These are phyloP conservation scores for Aphanomyces euteiches DNA, from an alignment of 352 stramenopile species.

Conservation along the genomic window DNA sequence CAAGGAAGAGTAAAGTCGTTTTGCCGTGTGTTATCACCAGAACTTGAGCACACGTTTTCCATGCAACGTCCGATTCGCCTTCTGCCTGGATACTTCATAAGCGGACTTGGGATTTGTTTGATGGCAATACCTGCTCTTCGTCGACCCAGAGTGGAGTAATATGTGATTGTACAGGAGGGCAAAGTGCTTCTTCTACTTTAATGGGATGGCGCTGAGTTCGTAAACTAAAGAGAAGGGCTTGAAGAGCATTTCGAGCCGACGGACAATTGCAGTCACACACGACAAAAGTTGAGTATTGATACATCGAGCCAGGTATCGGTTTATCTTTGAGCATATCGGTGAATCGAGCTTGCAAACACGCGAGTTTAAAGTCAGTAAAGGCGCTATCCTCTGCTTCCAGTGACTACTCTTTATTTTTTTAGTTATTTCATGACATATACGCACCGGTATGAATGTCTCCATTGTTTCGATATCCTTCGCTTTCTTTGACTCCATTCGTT, in stretches of 20 bases:
- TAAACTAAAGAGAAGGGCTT: slow-evolving; percentile 17
- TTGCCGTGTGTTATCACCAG: not conserved
- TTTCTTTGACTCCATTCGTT: not conserved
- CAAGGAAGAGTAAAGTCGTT: no score
- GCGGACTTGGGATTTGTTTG: not conserved
- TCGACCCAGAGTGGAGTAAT: slow-evolving; percentile 5
- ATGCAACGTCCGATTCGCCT: not conserved
- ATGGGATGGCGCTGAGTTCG: not conserved
- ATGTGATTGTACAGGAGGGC: slow-evolving; percentile 13
- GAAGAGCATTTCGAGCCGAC: slow-evolving; percentile 2
- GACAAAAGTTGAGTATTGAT: slow-evolving; percentile 17
- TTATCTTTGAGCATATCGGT: slow-evolving; percentile 17
- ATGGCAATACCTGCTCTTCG: slow-evolving; percentile 15
- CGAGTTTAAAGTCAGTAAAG: not conserved
- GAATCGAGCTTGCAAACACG: slow-evolving; percentile 20
- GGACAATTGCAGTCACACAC: not conserved
- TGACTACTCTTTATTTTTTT: not conserved
- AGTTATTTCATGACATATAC: not conserved
- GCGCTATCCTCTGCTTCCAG: not conserved
- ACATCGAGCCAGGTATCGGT: not conserved
- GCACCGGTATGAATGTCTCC: slow-evolving; percentile 1
- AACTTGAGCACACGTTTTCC: not conserved
- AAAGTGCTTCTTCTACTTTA: not conserved
- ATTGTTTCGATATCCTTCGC: not conserved
- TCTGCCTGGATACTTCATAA: not conserved